Conservation (phyloP, 768 basidiomycete genomes). For the Lactifluus echinatus region DNA sequence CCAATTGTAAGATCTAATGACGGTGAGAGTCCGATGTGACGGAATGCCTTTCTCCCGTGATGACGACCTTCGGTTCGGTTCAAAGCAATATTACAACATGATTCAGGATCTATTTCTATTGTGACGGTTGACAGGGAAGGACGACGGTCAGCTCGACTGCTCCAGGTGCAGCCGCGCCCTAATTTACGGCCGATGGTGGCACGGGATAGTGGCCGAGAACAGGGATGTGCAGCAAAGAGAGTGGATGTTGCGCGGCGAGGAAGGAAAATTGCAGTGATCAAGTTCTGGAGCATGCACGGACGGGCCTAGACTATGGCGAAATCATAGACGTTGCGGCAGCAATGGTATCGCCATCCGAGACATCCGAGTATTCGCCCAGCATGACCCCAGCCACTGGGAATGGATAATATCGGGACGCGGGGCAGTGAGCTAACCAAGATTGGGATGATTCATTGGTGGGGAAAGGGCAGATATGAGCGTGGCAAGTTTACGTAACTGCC, state of each 20-base stretch:
- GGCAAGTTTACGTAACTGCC: slow-evolving; percentile 7
- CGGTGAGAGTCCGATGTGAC: slow-evolving; percentile 2
- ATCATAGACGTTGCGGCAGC: slow-evolving; percentile 19
- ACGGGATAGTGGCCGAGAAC: neutral
- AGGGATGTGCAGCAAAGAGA: slow-evolving; percentile 9
- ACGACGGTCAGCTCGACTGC: neutral
- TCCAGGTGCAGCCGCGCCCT: neutral
- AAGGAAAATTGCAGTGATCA: neutral
- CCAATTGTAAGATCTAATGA: neutral
- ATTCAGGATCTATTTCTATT: neutral
- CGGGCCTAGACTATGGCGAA: slow-evolving; percentile 15
- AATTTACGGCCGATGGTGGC: slow-evolving; percentile 5
- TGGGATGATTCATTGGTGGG: neutral
- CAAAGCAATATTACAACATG: neutral
- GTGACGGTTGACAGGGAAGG: neutral
- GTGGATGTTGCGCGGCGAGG: slow-evolving; percentile 10
- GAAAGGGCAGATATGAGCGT: slow-evolving; percentile 5
- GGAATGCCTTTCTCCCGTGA: neutral
- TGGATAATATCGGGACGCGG: no score
- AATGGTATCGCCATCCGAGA: slow-evolving; percentile 2
- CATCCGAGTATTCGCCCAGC: neutral
- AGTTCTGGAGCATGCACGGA: slow-evolving; percentile 14
- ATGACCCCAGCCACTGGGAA: slow-evolving; percentile 9
- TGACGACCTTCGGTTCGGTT: neutral
- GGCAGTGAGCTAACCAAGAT: slow-evolving; percentile 9